Evolutionary conservation across 169 alveolate species (phyloP), one percentile per base, ranked within the genome.

Genomic region (Babesia sp.): DNA sequence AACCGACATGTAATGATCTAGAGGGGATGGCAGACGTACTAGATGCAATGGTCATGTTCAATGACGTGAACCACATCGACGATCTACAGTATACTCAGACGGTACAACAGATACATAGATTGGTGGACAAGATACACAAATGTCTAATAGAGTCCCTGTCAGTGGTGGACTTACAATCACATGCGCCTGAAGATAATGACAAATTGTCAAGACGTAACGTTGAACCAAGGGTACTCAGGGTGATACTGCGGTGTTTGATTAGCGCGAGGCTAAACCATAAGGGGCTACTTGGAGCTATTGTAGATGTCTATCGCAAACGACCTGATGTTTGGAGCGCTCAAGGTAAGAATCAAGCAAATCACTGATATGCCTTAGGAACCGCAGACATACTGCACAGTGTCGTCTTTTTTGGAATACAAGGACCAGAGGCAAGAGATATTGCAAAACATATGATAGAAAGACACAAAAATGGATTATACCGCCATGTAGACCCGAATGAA

Each of bases 21-120:
- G 82, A 78, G 56, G 86, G 82, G 6, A 26, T 69, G 18, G 69
- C 66, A 12, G 86, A 78, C 34, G 70, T 56, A 9, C 14, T 78
- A 33, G 86, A 78, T 31, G 44, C 80, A 2, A 9, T 60, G 18
- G 77, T 64, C 6, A 20, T 39, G 22, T 16, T 29, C 37, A 14
- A 6, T 16, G 14, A 18, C 2, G 45, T 58, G 45, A 45, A 48
- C 22, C 14, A 1, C 0, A 18, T 18, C 39, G 18, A 42, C 22
- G 72, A 24, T 2, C 48, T 42, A 12, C 28, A 41, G 18, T 51
- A 31, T 22, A n/a, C 53, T 22, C 44, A 33, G 7, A 45, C 36
- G 48, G 26, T 29, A 0, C 45, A 14, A 16, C 42, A 37, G 26
- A 48, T 69, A 37, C 58, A 69, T 29, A n/a, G 28, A 18, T 31